Evolutionary conservation across 345 rosid genomes (phyloP), one percentile per base, ranked within the genome.

Genomic region (Carallia pectinifolia): DNA sequence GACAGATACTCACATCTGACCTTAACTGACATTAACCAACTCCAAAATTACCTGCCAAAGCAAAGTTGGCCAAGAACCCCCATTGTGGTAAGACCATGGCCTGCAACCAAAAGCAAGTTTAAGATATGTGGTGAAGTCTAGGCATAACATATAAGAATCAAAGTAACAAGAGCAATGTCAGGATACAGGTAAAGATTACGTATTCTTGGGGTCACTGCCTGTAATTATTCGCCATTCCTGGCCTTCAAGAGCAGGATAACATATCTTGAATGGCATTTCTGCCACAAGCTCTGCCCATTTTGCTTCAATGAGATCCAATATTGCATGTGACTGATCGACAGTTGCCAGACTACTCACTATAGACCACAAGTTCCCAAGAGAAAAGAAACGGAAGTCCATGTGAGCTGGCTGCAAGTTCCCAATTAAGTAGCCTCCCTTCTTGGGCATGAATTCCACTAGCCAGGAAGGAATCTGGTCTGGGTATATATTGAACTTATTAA

Each of bases 1-100:
- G 29, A 19, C 52, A 59, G 19, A 9, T 55, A 10, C 30, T 6
- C 29, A 37, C 47, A 37, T 9, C 53, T 29, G 40, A 62, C n/a
- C 18, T 37, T 47, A 53, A 17, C 48, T 33, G 52, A 54, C 67
- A 70, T 64, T 54, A 6, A 38, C 53, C 27, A 59, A 65, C 8
- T 66, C 34, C 48, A 56, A 62, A 83, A 92, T 78, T 76, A 93
- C 98, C 98, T 90, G 97, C 97, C 98, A 91, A 66, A 93, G 87
- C 82, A 93, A 73, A 68, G 97, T 93, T 72, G 98, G 97, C 96
- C 97, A 93, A 52, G 97, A 77, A 55, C 98, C 98, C 71, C 88
- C 98, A 75, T 93, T 93, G 84, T 91, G 97, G 74, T 93, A 93
- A 61, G 98, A 90, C 98, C 98, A 93, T 13, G 97, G 90, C 47